phyloP scores from a whole-genome alignment of 208 protist genomes.

The Trypanosoma cruzi region DNA sequence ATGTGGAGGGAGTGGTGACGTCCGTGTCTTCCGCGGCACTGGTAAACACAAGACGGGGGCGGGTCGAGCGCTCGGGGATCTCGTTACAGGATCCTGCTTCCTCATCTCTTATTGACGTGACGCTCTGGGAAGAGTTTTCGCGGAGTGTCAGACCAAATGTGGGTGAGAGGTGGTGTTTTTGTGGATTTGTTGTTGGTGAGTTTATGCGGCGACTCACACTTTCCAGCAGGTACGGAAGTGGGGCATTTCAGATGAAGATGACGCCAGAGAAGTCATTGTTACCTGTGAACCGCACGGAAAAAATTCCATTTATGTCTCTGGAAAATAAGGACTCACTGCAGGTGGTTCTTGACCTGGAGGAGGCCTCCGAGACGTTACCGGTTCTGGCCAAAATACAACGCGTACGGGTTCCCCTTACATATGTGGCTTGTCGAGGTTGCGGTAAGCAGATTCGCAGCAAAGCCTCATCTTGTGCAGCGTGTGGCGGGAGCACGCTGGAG shows the following conservation, averaged over 20 bases:
- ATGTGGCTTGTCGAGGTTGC: conserved; percentile 25
- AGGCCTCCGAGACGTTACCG: conserved; percentile 37
- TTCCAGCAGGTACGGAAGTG: conserved; percentile 32
- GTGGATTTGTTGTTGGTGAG: conserved; percentile 43
- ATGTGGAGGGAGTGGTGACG: conserved; percentile 46
- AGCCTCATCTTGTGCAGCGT: conserved; percentile 24
- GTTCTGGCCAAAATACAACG: conserved; percentile 43
- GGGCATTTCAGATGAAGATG: conserved; percentile 28
- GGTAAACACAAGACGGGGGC: conserved; percentile 62
- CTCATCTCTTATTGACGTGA: conserved; percentile 46
- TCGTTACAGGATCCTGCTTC: conserved; percentile 30
- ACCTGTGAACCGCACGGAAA: background rate
- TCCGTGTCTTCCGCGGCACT: conserved; percentile 23
- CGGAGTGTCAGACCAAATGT: conserved; percentile 24
- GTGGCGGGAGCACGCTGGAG: conserved; percentile 22
- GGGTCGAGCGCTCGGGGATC: conserved; percentile 46
- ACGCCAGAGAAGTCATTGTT: background rate
- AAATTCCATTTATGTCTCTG: background rate
- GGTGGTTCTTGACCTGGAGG: conserved; percentile 28
- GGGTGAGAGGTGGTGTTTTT: conserved; percentile 69
- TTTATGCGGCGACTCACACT: conserved; percentile 65
- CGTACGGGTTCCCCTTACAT: conserved; percentile 28
- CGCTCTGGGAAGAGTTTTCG: conserved; percentile 68
- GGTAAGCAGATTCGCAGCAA: background rate
- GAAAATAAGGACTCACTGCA: conserved; percentile 3